Percentiles rank a stretch among this genome's conserved stretches.
These are phyloP conservation scores for Pseudisothecium myosuroides DNA, from an alignment of 225 moss, liverwort and hornwort genomes.

Conservation along the genomic window DNA sequence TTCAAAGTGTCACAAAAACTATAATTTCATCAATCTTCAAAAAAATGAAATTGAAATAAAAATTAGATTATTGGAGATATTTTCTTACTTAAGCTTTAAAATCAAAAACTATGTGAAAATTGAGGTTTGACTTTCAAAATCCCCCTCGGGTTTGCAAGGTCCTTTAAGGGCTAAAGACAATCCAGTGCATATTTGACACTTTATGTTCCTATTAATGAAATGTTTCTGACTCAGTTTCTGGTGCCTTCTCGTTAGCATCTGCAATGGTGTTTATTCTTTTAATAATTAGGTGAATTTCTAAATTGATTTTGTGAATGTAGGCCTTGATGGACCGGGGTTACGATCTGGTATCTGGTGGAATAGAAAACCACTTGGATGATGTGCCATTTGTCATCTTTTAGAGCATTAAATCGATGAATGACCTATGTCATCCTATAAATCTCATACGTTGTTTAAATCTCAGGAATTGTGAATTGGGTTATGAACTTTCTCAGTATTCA, in stretches of 20 bases:
- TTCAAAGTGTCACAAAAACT: background rate
- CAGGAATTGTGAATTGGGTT: no score
- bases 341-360: constrained; percentile 88
- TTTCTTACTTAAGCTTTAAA: background rate
- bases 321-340: constrained; percentile 58
- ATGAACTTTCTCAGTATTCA: no score
- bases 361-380: constrained; percentile 82
- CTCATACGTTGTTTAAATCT: no score
- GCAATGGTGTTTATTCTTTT: background rate
- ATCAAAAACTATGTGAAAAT: background rate
- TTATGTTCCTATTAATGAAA: background rate
- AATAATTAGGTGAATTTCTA: background rate
- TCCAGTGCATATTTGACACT: background rate
- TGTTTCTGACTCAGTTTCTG: background rate
- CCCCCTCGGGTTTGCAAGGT: background rate
- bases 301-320: constrained; percentile 6
- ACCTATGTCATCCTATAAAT: no score
- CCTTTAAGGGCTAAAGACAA: background rate
- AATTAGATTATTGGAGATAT: background rate
- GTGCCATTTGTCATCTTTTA: no score
- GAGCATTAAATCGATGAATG: no score
- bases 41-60: background rate
- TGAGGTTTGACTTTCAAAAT: background rate
- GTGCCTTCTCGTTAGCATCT: background rate
- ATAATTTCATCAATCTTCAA: background rate